phyloP scores from a whole-genome alignment of 1,284 basidiomycete species.

The Leccinum pallidistipes region DNA sequence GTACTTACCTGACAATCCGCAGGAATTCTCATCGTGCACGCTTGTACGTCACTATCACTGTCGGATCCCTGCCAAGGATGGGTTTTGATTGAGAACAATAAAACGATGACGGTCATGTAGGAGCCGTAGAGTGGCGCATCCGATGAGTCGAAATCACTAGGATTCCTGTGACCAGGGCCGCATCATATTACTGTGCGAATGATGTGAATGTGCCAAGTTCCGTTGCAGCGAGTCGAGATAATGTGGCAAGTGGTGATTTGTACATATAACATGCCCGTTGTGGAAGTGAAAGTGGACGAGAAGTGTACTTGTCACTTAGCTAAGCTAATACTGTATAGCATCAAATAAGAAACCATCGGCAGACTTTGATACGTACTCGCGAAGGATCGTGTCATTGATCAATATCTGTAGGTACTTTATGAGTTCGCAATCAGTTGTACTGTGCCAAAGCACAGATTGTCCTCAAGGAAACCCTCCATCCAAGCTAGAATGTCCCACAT shows the following conservation, averaged over 20 bases:
- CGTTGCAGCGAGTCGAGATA: background rate
- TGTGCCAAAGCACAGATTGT: conserved; percentile 70
- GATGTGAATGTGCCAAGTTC: background rate
- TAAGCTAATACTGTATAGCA: background rate
- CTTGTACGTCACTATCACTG: background rate
- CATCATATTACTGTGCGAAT: background rate
- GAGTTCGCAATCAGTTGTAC: conserved; percentile 36
- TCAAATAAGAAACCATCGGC: background rate
- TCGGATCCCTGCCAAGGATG: background rate
- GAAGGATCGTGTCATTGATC: background rate
- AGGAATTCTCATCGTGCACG: background rate
- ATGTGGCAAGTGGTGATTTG: background rate
- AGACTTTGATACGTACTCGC: background rate
- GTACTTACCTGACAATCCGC: background rate
- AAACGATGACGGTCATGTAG: background rate
- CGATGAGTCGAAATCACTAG: background rate
- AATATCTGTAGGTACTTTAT: conserved; percentile 12
- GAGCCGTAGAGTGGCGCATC: background rate
- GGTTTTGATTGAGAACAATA: background rate
- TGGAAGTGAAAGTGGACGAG: background rate
- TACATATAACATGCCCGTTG: background rate
- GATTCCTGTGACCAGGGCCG: background rate
- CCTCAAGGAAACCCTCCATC: conserved; percentile 76
- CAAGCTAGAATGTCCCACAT: conserved; percentile 78
- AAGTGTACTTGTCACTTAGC: background rate